Evolutionary conservation across 2,329 filamentous ascomycete genomes (phyloP).

Genomic region (Stagonosporopsis chrysanthemi): DNA sequence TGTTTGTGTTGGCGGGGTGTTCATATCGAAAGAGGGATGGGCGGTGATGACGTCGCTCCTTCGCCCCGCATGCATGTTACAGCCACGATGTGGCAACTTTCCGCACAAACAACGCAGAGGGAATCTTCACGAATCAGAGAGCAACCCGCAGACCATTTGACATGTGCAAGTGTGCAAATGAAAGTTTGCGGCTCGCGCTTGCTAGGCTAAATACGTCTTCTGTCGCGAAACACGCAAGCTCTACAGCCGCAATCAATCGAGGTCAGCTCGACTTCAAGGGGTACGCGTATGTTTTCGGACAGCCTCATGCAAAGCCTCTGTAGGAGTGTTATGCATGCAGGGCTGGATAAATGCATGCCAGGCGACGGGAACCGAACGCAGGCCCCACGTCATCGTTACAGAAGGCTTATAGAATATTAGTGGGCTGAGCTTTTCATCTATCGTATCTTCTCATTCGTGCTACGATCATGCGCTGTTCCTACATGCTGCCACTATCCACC

Average conservation of each 20-base stretch:
- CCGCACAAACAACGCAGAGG: constrained; percentile 25
- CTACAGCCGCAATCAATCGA: not conserved
- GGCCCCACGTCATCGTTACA: constrained; percentile 4
- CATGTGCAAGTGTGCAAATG: constrained; percentile 25
- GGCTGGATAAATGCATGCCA: not conserved
- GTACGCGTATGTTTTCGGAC: constrained; percentile 1
- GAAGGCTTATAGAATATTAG: not conserved
- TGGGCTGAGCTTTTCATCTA: not conserved
- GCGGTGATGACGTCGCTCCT: constrained; percentile 13
- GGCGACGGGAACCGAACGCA: not conserved
- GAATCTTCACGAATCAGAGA: constrained; percentile 32
- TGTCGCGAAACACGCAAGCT: constrained; percentile 12
- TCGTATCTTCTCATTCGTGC: not conserved
- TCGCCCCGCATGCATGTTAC: constrained; percentile 8
- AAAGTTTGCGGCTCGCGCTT: not conserved
- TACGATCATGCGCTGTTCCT: not conserved
- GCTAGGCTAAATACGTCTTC: constrained; percentile 7
- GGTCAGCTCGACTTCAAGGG: not conserved
- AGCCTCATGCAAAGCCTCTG: constrained; percentile 2
- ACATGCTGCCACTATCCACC: not conserved
- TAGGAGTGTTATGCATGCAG: constrained; percentile 4
- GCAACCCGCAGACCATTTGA: not conserved
- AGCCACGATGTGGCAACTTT: constrained; percentile 22
- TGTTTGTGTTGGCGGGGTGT: constrained; percentile 19
- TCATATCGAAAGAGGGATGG: constrained; percentile 14